These are phyloP conservation scores for Pseudonectria buxi DNA, from an alignment of 2,329 filamentous ascomycete species.

Conservation along the genomic window DNA sequence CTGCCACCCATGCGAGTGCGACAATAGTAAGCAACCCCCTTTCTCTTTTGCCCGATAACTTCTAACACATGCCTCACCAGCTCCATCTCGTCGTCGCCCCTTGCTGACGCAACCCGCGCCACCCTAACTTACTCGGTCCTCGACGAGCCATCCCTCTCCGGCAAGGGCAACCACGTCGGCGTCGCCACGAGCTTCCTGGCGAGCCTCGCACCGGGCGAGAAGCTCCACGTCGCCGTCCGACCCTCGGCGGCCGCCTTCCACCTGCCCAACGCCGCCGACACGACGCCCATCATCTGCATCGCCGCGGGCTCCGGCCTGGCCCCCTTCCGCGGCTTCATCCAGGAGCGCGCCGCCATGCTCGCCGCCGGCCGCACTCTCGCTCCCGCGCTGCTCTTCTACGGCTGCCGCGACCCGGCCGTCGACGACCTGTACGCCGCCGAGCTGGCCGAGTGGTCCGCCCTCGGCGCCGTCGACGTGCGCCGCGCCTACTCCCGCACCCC, in stretches of 20 bases:
- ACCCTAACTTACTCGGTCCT: conserved; percentile 65
- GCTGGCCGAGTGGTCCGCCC: conserved; percentile 50
- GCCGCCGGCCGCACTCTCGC: conserved; percentile 47
- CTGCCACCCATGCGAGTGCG: conserved; percentile 70
- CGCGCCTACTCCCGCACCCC: conserved; percentile 45
- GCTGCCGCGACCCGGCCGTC: conserved; percentile 47
- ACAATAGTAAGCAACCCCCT: conserved; percentile 47
- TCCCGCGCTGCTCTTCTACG: conserved; percentile 58
- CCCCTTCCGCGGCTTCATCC: conserved; percentile 56
- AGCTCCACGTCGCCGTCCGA: conserved; percentile 44
- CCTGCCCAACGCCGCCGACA: conserved; percentile 38
- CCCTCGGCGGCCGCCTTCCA: conserved; percentile 41
- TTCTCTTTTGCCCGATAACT: conserved; percentile 33
- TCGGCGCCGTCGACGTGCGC: conserved; percentile 44
- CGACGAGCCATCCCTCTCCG: conserved; percentile 46
- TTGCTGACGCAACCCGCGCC: conserved; percentile 48
- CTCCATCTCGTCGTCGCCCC: conserved; percentile 69
- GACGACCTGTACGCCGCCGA: conserved; percentile 57
- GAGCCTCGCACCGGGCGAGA: conserved; percentile 36
- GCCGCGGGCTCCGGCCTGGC: conserved; percentile 51
- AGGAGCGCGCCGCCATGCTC: conserved; percentile 51
- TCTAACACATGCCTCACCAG: conserved; percentile 18
- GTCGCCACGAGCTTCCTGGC: conserved; percentile 57
- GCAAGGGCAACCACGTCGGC: conserved; percentile 46
- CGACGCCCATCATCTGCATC: conserved; percentile 44